phyloP scores from a whole-genome alignment of 805 yeast genomes.

The Candida xyloterini region DNA sequence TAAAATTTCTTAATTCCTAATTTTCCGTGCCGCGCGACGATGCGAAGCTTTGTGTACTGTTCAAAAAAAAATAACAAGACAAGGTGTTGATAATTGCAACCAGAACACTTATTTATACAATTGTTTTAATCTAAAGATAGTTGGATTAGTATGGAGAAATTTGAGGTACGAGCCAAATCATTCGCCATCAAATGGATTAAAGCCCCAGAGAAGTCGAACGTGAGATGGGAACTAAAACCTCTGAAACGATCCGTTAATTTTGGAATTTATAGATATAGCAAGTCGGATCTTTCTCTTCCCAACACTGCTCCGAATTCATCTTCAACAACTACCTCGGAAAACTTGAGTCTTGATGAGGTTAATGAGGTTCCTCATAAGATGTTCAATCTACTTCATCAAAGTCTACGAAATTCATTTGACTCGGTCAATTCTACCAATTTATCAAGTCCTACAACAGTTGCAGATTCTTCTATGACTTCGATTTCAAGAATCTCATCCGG shows the following conservation, averaged over 20 bases:
- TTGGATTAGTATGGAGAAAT: slow-evolving; percentile 63
- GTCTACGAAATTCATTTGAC: slow-evolving; percentile 21
- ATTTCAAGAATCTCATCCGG: background rate
- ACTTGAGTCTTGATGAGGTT: slow-evolving; percentile 28
- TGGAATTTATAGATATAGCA: slow-evolving; percentile 33
- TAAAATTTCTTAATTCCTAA: too few relatives aligned
- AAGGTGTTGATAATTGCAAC: slow-evolving; percentile 1
- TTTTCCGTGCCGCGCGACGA: too few relatives aligned
- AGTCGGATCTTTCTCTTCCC: slow-evolving; percentile 13
- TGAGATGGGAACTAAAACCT: slow-evolving; percentile 83
- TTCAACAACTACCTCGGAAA: slow-evolving; percentile 19
- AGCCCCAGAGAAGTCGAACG: slow-evolving; percentile 60
- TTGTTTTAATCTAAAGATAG: background rate
- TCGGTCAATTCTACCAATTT: slow-evolving; percentile 15
- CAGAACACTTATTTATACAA: background rate
- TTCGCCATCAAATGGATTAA: slow-evolving; percentile 90
- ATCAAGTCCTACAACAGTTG: slow-evolving; percentile 3
- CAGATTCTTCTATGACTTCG: background rate
- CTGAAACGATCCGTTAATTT: slow-evolving; percentile 54
- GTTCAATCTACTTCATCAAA: slow-evolving; percentile 21
- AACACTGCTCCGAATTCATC: slow-evolving; percentile 17
- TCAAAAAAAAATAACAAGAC: slow-evolving; percentile 2
- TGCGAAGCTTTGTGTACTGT: slow-evolving; percentile 6
- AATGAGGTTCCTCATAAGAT: slow-evolving; percentile 31
- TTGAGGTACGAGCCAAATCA: slow-evolving; percentile 86